A percentile compares a stretch with the other conserved stretches of the same genome.
Conservation (phyloP, 2,329 filamentous ascomycete species). For the Eutypa lata region DNA sequence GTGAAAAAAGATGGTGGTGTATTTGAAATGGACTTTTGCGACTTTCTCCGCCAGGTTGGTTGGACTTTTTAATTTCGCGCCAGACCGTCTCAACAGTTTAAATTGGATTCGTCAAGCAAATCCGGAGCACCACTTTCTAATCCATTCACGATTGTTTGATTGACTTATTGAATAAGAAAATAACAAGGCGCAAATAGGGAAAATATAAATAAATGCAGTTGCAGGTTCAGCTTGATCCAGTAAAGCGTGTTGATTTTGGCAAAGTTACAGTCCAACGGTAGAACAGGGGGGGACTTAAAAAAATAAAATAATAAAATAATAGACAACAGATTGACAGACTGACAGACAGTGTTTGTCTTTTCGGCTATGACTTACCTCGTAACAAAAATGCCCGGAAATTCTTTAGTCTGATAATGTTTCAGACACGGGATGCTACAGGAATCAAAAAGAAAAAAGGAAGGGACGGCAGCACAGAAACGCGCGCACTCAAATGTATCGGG, state of each 20-base stretch:
- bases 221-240: no score
- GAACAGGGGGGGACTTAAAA: no score
- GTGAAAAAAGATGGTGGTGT: not conserved
- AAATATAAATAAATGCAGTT: no score
- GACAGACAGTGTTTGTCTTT: not conserved
- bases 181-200: no score
- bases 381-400: constrained; percentile 1
- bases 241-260: no score
- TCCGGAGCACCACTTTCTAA: not conserved
- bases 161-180: no score
- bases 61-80: not conserved
- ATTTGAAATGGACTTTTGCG: not conserved
- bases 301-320: no score
- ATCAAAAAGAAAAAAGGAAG: not conserved
- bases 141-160: not conserved
- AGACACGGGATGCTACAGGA: constrained; percentile 1
- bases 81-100: not conserved
- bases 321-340: no score
- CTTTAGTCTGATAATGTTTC: constrained; percentile 1
- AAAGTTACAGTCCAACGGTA: no score
- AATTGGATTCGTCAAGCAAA: not conserved
- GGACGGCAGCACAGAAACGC: constrained; percentile 1
- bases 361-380: not conserved
- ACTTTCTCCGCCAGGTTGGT: not conserved
- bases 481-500: not conserved